Conservation (phyloP, 208 protist species). For the Wallacemonas sp. region DNA sequence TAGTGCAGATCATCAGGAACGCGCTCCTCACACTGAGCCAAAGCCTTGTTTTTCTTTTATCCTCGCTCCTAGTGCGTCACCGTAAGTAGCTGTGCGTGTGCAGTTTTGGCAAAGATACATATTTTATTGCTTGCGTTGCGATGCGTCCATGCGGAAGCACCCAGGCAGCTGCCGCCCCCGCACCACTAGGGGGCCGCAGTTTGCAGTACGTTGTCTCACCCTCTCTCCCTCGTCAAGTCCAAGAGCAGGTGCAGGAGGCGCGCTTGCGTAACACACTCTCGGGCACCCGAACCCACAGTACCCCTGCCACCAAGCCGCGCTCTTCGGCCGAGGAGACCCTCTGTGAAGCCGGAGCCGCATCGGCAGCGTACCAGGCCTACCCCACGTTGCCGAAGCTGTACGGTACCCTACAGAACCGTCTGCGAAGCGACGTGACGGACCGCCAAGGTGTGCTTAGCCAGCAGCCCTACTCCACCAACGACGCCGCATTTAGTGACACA, state of each 20-base stretch:
- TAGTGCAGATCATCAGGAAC: no score
- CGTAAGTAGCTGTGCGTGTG: no score
- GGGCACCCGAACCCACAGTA: not conserved
- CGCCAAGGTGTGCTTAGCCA: not conserved
- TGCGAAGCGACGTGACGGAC: conserved; percentile 12
- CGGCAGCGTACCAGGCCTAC: conserved; percentile 4
- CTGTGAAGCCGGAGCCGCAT: no score
- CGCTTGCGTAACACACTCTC: not conserved
- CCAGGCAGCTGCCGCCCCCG: not conserved
- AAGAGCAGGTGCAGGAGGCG: not conserved
- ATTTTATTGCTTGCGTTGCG: no score
- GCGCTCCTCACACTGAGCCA: no score
- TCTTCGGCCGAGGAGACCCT: no score
- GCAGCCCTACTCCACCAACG: not conserved
- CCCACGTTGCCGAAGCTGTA: conserved; percentile 26
- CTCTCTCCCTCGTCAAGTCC: conserved; percentile 2
- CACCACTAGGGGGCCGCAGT: not conserved
- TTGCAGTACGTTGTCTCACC: conserved; percentile 6
- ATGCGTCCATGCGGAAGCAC: no score
- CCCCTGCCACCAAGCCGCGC: not conserved
- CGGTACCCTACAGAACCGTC: conserved; percentile 19
- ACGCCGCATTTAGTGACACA: conserved; percentile 13
- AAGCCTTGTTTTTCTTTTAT: no score
- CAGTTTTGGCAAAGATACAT: no score
- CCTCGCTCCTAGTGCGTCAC: no score